phyloP scores from a whole-genome alignment of 1,284 basidiomycete genomes.

The Phellopilus nigrolimitatus region DNA sequence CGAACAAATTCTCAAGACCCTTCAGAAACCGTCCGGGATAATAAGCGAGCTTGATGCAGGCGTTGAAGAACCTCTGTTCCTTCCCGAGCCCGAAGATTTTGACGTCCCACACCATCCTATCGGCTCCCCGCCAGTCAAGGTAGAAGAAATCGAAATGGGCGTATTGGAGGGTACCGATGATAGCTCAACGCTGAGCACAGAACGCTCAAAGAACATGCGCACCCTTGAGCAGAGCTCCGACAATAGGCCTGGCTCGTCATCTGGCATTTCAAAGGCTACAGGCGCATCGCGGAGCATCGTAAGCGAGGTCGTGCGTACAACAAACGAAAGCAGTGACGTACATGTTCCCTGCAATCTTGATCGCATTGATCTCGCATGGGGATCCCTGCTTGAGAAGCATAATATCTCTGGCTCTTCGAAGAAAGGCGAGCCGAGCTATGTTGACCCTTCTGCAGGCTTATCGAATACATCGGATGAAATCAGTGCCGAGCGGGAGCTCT shows the following conservation, averaged over 20 bases:
- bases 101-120: not conserved
- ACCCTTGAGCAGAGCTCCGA: not conserved
- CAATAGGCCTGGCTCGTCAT: not conserved
- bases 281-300: slow-evolving; percentile 22
- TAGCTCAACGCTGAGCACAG: slow-evolving; percentile 24
- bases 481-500: slow-evolving; percentile 68
- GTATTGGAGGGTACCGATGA: slow-evolving; percentile 24
- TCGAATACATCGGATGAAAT: slow-evolving; percentile 50
- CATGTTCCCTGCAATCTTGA: slow-evolving; percentile 43
- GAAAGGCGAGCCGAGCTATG: slow-evolving; percentile 32
- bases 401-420: not conserved
- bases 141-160: slow-evolving; percentile 28
- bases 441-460: slow-evolving; percentile 36
- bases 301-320: slow-evolving; percentile 43
- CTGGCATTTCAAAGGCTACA: slow-evolving; percentile 13
- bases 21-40: slow-evolving; percentile 3
- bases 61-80: slow-evolving; percentile 15
- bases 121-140: slow-evolving; percentile 1
- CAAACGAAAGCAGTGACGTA: slow-evolving; percentile 32
- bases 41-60: slow-evolving; percentile 22
- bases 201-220: slow-evolving; percentile 5
- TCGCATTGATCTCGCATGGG: not conserved
- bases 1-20: slow-evolving; percentile 7
- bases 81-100: slow-evolving; percentile 3
- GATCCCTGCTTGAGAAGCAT: not conserved